These are phyloP conservation scores for Persicaria maculosa DNA, from an alignment of 148 eudicot species.

Conservation along the genomic window DNA sequence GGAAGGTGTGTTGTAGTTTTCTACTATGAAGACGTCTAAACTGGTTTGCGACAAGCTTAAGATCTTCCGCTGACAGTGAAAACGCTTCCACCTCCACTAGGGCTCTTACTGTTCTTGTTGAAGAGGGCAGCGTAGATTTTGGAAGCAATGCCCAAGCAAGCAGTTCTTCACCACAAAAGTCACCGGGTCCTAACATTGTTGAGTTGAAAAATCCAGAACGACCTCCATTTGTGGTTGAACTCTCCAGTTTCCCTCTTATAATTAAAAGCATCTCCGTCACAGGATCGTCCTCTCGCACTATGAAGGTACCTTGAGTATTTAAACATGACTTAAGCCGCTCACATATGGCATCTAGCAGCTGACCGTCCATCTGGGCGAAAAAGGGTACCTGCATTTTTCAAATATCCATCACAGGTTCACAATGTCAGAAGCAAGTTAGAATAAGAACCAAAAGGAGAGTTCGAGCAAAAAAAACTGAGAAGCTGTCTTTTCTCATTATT, in stretches of 20 bases:
- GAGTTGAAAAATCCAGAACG: slow-evolving; percentile 65
- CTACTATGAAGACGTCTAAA: slow-evolving; percentile 82
- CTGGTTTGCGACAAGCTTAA: slow-evolving; percentile 68
- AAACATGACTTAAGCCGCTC: slow-evolving; percentile 73
- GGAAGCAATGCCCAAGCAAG: slow-evolving; percentile 69
- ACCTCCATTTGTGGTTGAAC: slow-evolving; percentile 67
- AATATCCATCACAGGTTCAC: not conserved
- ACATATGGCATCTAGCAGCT: slow-evolving; percentile 79
- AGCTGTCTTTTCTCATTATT: not conserved
- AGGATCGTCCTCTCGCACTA: slow-evolving; percentile 71
- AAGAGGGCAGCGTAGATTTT: slow-evolving; percentile 40
- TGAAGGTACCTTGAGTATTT: slow-evolving; percentile 51
- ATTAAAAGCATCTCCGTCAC: slow-evolving; percentile 64
- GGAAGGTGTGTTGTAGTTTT: slow-evolving; percentile 75
- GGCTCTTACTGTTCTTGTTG: slow-evolving; percentile 59
- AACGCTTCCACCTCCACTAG: slow-evolving; percentile 60
- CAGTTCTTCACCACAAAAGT: slow-evolving; percentile 65
- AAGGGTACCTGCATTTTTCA: slow-evolving; percentile 59
- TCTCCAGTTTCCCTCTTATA: slow-evolving; percentile 52
- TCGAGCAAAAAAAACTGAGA: not conserved
- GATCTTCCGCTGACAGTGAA: slow-evolving; percentile 57
- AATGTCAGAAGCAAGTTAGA: not conserved
- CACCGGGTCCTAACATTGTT: slow-evolving; percentile 50
- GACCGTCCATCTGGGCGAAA: slow-evolving; percentile 81
- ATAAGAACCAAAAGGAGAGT: not conserved